A percentile compares a stretch with the other conserved stretches of the same genome.
Evolutionary conservation across 2,329 filamentous ascomycete genomes (phyloP).

Genomic region (Periconia digitata): DNA sequence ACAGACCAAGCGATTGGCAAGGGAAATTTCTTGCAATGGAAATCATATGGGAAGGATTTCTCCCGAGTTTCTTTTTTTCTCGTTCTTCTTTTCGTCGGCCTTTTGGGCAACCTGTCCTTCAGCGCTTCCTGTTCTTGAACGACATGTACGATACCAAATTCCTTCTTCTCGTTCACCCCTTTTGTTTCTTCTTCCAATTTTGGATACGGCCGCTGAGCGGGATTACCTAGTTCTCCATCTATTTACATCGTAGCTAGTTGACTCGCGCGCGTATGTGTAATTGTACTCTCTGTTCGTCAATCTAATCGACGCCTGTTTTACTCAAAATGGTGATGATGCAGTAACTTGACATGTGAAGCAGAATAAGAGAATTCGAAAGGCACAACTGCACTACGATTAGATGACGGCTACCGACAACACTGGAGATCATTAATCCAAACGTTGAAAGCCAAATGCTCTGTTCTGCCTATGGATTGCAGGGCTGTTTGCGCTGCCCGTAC

Average conservation of each 20-base stretch:
- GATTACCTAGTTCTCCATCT: no score
- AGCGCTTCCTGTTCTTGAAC: not conserved
- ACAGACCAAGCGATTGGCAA: not conserved
- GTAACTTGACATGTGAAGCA: no score
- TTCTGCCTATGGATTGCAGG: not conserved
- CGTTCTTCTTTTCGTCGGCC: not conserved
- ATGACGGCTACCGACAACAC: no score
- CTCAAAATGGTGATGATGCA: no score
- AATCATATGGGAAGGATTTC: not conserved
- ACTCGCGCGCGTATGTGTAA: not conserved
- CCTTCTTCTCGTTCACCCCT: not conserved
- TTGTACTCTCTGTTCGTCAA: no score
- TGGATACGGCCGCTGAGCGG: constrained; percentile 6
- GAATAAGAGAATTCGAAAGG: no score
- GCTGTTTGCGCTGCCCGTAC: not conserved
- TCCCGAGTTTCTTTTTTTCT: not conserved
- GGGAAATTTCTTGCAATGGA: no score
- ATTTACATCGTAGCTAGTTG: no score
- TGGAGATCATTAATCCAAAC: no score
- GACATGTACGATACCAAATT: not conserved
- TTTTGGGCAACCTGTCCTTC: not conserved
- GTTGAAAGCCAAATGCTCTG: no score
- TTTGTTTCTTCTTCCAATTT: not conserved
- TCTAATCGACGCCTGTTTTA: no score
- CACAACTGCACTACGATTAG: no score